A percentile compares a stretch with the other conserved stretches of the same genome.
Conservation (phyloP, 257 asterid species). For the Rehmannia glutinosa region DNA sequence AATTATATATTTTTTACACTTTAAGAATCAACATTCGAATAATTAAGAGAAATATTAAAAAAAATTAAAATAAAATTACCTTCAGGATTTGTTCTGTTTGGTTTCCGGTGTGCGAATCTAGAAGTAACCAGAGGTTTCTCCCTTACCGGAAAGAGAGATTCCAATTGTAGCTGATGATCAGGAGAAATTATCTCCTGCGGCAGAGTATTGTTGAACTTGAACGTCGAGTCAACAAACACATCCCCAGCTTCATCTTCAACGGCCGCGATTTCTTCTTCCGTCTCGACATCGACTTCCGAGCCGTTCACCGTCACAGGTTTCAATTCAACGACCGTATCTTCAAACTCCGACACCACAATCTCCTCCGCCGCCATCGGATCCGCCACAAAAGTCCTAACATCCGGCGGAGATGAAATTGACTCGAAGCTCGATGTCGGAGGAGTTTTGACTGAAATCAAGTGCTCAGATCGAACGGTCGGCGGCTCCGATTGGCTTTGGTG, state of each 20-base stretch:
- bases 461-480: constrained; percentile 14
- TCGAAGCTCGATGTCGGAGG: constrained; percentile 27
- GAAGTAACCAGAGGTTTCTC: constrained; percentile 54
- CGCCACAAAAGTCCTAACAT: constrained; percentile 9
- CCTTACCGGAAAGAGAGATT: constrained; percentile 25
- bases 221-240: constrained; percentile 20
- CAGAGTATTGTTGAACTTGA: background rate
- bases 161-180: constrained; percentile 27
- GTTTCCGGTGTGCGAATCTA: constrained; percentile 40
- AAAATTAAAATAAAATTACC: constrained; percentile 49
- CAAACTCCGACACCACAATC: constrained; percentile 21
- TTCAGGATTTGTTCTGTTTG: constrained; percentile 34
- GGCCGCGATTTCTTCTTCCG: constrained; percentile 19
- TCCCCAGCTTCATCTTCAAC: constrained; percentile 22
- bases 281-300: constrained; percentile 11
- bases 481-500: constrained; percentile 26
- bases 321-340: constrained; percentile 29
- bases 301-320: constrained; percentile 50
- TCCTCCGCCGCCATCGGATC: constrained; percentile 19
- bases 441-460: constrained; percentile 33
- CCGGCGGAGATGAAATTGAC: constrained; percentile 4
- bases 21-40: too few species aligned
- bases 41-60: too few species aligned
- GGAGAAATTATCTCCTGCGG: constrained; percentile 16
- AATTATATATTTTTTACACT: too few species aligned